phyloP scores from a whole-genome alignment of 2,329 filamentous ascomycete genomes.

The Aureobasidium uvarum region DNA sequence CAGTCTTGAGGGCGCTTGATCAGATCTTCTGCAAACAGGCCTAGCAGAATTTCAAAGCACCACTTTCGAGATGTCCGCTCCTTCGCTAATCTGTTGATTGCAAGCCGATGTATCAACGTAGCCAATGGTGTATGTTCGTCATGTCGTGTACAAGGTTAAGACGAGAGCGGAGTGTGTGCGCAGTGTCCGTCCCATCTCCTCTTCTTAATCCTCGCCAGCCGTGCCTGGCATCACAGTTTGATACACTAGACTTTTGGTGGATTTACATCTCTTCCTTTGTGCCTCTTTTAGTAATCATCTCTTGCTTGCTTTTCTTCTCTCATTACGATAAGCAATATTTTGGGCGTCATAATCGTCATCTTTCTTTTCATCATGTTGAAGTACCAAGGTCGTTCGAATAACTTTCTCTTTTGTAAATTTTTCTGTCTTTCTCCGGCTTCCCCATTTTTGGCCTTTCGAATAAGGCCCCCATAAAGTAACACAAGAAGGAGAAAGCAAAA shows the following conservation, averaged over 20 bases:
- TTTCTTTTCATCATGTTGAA: background rate
- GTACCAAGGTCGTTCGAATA: background rate
- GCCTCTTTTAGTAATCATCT: slow-evolving; percentile 2
- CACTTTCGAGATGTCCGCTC: background rate
- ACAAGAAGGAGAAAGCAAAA: slow-evolving; percentile 9
- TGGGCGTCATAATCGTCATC: slow-evolving; percentile 5
- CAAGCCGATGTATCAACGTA: background rate
- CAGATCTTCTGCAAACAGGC: too few relatives aligned
- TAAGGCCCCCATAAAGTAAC: background rate
- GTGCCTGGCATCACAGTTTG: background rate
- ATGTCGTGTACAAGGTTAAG: background rate
- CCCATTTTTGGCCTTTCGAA: background rate
- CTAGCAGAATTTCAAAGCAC: too few relatives aligned
- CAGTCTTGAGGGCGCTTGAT: background rate
- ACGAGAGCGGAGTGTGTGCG: background rate
- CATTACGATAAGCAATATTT: background rate
- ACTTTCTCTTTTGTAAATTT: slow-evolving; percentile 23
- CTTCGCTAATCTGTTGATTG: background rate
- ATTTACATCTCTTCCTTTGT: background rate
- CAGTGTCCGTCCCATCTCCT: background rate
- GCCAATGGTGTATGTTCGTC: background rate
- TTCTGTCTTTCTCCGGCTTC: slow-evolving; percentile 18
- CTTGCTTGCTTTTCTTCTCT: background rate
- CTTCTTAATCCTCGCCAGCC: background rate
- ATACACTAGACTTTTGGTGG: background rate